Base-by-base conservation (phyloP, 116 monocot species). In the Thalassia testudinum region DNA sequence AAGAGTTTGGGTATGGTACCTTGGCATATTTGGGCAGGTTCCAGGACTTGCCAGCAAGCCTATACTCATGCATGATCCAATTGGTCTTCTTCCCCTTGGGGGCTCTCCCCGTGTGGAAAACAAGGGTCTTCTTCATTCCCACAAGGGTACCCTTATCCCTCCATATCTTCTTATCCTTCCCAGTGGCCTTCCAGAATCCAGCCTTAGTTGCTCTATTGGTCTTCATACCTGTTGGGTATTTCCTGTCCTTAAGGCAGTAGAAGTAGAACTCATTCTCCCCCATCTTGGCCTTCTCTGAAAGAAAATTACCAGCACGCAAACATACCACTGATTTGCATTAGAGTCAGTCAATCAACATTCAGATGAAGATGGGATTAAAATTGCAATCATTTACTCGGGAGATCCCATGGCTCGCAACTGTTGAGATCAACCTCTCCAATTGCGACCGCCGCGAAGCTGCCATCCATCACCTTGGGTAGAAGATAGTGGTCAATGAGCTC, bases 171-270 rank as follows among this genome's bases (percentile, higher is more conserved):
- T 71, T 85, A 24, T 91, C 85, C 40, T 91, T 91, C 12, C 91
- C 91, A 0, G 91, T 91, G 24, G 91, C 85, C 73, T 91, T 91
- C 91, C 91, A 91, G 38, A 85, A 91, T 0, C 91, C 91, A 12
- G 67, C 43, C 21, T 72, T 81, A 1, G 91, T 91, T 17, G 91
- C 91, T 50, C 91, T 72, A n/a, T 91, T 85, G 15, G 85, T 91
- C 58, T 85, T 78, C 72, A 49, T 68, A 38, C 91, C 91, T 0
- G 91, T 91, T 14, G 85, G 91, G 61, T 91, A 91, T 62, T 85
- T 91, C 60, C 81, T 72, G 27, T 85, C 85, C 59, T 58, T 78
- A 17, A 71, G 72, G 59, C 75, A 91, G 65, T 75, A 91, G 66
- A 85, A 85, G 54, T 81, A 91, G 78, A 67, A 73, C 37, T 85